phyloP scores from a whole-genome alignment of 164 flowering plant species.

The Taxillus chinensis region DNA sequence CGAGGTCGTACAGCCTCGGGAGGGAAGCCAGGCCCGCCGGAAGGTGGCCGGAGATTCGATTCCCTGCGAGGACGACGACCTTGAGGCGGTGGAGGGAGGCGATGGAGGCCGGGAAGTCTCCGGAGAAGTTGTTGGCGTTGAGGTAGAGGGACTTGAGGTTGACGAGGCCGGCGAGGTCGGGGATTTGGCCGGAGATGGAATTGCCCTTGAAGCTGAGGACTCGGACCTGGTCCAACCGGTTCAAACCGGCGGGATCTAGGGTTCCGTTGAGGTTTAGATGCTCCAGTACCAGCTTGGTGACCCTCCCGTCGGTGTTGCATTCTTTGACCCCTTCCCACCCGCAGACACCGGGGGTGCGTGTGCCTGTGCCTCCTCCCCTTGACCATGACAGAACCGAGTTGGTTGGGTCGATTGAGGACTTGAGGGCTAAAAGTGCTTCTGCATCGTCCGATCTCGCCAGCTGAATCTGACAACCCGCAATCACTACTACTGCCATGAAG shows the following conservation, averaged over 20 bases:
- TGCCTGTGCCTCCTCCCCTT: conserved; percentile 6
- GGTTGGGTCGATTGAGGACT: conserved; percentile 35
- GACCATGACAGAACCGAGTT: conserved; percentile 33
- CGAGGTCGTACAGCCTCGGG: conserved; percentile 38
- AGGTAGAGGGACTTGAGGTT: conserved; percentile 75
- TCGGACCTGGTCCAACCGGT: conserved; percentile 64
- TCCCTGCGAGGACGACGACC: conserved; percentile 43
- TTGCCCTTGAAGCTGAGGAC: conserved; percentile 76
- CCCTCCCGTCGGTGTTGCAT: conserved; percentile 60
- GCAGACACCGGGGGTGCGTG: conserved; percentile 21
- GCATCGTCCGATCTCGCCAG: conserved; percentile 33
- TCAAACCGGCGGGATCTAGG: conserved; percentile 33
- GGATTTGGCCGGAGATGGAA: conserved; percentile 60
- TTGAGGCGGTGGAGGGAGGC: conserved; percentile 57
- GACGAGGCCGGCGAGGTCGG: conserved; percentile 46
- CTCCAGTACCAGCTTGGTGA: conserved; percentile 70
- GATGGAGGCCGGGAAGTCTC: conserved; percentile 57
- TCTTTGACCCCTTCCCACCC: conserved; percentile 63
- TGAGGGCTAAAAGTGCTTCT: conserved; percentile 36
- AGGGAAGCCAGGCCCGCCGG: conserved; percentile 35
- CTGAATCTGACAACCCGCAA: conserved; percentile 3
- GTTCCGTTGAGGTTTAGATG: conserved; percentile 41
- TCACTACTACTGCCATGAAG: neutral
- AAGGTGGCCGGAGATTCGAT: conserved; percentile 57
- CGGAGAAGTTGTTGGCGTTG: conserved; percentile 54